Evolutionary conservation across 495 filamentous ascomycete species (phyloP), one percentile per base, ranked within the genome.

Genomic region (Hypoxylon rickii): DNA sequence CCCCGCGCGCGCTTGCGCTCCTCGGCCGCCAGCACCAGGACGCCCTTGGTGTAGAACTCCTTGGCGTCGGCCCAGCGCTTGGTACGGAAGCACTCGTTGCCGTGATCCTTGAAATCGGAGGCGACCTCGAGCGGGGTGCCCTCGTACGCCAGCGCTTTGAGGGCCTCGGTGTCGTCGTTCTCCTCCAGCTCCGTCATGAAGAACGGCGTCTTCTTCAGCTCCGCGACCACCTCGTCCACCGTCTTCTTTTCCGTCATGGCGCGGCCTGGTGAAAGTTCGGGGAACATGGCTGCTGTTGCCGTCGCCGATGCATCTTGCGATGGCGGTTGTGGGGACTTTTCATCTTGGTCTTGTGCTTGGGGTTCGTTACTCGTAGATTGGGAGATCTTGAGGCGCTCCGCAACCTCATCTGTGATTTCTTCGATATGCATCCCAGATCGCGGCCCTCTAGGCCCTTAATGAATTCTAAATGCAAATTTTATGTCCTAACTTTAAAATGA

Each of bases 161-260:
- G 72, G 0, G 95, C 94, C 63, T 96, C 90, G 6, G 96, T 77
- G 53, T 87, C 83, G 37, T 85, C 68, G 66, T 96, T 96, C 55
- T 92, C 86, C 56, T 90, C 88, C 8, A 97, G 81, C 56, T 86
- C 82, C 4, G 89, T 97, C 94, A 98, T 98, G 76, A 98, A 98
- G 21, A 98, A 77, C 4, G 95, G 94, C 10, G 83, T 85, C 61
- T 85, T 83, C 66, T 91, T 92, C 71, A 96, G 77, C 59, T 91
- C 86, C 18, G 79, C 76, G 17, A 88, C 67, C 10, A 94, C 75
- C 56, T 95, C 88, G 31, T 89, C 86, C 1, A 82, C 76, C 2
- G 86, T 83, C 68, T 89, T 82, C 53, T 80, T 79, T 15, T 76
- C 71, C 21, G 83, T 72, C 32, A 81, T 76, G 3, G 83, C 83